Evolutionary conservation across 2,329 filamentous ascomycete species (phyloP).

Genomic region (Thermomyces lanuginosus): DNA sequence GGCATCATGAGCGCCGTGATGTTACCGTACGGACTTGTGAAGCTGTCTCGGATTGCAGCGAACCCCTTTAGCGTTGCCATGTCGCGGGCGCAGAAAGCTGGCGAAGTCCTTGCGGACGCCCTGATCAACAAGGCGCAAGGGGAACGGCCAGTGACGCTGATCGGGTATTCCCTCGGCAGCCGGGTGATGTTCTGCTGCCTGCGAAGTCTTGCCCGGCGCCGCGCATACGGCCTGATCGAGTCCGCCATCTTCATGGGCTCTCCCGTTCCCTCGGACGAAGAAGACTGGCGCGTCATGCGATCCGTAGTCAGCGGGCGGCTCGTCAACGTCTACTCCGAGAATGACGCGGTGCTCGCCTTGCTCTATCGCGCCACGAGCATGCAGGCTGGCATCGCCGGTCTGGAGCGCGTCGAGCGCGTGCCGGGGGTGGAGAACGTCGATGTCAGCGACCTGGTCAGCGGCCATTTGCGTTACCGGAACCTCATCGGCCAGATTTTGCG

Average conservation of each 20-base stretch:
- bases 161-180: conserved; percentile 70
- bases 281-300: conserved; percentile 61
- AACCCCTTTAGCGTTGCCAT: conserved; percentile 69
- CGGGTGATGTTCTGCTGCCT: conserved; percentile 72
- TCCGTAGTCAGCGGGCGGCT: conserved; percentile 65
- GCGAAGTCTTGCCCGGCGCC: conserved; percentile 55
- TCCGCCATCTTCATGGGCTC: conserved; percentile 69
- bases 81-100: conserved; percentile 63
- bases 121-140: conserved; percentile 69
- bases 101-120: conserved; percentile 63
- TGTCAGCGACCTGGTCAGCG: conserved; percentile 47
- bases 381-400: conserved; percentile 65
- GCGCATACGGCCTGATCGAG: conserved; percentile 71
- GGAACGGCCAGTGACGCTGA: conserved; percentile 60
- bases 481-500: conserved; percentile 50
- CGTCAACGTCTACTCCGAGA: conserved; percentile 75
- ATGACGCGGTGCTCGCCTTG: conserved; percentile 76
- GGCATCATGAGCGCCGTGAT: conserved; percentile 48
- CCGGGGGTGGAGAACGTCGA: conserved; percentile 46
- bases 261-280: conserved; percentile 54
- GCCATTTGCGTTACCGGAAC: conserved; percentile 55
- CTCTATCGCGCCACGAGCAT: conserved; percentile 72
- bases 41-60: conserved; percentile 53
- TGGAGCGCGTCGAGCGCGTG: conserved; percentile 51
- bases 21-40: conserved; percentile 52